Base-by-base conservation (phyloP, 2,329 filamentous ascomycete species). In the Cordyceps militaris region DNA sequence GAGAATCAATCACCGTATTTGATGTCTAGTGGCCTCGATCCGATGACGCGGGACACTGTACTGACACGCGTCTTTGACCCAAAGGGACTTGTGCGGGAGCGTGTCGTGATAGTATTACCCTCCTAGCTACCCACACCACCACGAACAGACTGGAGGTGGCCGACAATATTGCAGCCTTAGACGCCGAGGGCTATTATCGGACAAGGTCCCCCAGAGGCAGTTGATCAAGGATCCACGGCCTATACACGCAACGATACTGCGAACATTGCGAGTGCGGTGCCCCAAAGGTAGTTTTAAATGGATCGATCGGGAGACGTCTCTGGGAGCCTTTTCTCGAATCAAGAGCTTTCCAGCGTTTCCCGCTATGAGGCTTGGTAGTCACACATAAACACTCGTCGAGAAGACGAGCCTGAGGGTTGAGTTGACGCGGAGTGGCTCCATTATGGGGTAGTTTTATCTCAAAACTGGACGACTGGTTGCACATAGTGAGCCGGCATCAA, bases 161-260 rank as follows among this genome's bases (percentile, higher is more conserved):
- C 2, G 72, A 79, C 46, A 70, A 75, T 38, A 71, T 81, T 8
- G 70, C 80, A 53, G 73, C 71, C 0, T 69, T 81, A 0, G 70
- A 70, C 1, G 60, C 61, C 10, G 66, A 72, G 2, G 75, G 76
- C 0, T 1, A 63, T 79, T 16, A 59, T 72, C 1, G 75, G 79
- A 30, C 73, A 79, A 56, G 69, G 69, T 3, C 68, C 63, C 0
- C 50, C 50, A 2, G 50, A 34, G 6, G 5, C 26, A n/a, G 5
- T 32, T 2, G 6, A 19, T 4, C 23, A 53, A 14, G n/a, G 3
- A 11, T 30, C 50, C 8, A 11, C n/a, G 4, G 16, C 26, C 13
- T 14, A 19, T 14, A 6, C 21, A 11, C 23, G 13, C 14, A 13
- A 19, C 16, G 5, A 3, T n/a, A 3, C 10, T 11, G 23, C 9